phyloP scores from a whole-genome alignment of 345 rosid genomes.

The Populus ilicifolia region DNA sequence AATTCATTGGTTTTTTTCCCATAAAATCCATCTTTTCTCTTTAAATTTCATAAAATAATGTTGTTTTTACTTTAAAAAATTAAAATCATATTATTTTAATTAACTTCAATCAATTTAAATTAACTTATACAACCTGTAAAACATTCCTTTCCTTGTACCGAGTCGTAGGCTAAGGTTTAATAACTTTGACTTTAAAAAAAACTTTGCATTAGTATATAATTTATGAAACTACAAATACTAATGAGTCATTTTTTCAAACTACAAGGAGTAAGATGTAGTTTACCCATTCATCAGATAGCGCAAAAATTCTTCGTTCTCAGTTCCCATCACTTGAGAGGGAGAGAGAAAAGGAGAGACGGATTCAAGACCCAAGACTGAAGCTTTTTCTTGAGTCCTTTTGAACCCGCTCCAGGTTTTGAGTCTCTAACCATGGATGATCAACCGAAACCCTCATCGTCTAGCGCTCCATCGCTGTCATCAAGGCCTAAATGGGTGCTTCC shows the following conservation, averaged over 20 bases:
- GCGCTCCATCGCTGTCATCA: not conserved
- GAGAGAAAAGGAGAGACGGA: not conserved
- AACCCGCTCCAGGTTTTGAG: not conserved
- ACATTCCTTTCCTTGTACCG: too few species aligned
- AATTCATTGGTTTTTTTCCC: too few species aligned
- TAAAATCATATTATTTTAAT: too few species aligned
- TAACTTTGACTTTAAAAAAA: not conserved
- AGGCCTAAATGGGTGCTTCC: slow-evolving; percentile 23
- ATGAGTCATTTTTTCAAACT: not conserved
- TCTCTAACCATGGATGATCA: slow-evolving; percentile 5
- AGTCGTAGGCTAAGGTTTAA: too few species aligned
- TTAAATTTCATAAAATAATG: too few species aligned
- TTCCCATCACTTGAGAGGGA: not conserved
- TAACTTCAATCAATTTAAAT: too few species aligned
- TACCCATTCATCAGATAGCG: not conserved
- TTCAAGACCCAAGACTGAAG: not conserved
- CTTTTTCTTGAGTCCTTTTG: not conserved
- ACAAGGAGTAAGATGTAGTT: too few species aligned
- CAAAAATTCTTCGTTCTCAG: not conserved
- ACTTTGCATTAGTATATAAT: not conserved
- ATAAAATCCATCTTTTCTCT: too few species aligned
- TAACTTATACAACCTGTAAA: too few species aligned
- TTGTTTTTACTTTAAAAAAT: too few species aligned
- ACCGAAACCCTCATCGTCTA: not conserved
- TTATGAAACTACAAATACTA: not conserved